Evolutionary conservation across 805 yeast species (phyloP).

Genomic region (Torulaspora maleeae): DNA sequence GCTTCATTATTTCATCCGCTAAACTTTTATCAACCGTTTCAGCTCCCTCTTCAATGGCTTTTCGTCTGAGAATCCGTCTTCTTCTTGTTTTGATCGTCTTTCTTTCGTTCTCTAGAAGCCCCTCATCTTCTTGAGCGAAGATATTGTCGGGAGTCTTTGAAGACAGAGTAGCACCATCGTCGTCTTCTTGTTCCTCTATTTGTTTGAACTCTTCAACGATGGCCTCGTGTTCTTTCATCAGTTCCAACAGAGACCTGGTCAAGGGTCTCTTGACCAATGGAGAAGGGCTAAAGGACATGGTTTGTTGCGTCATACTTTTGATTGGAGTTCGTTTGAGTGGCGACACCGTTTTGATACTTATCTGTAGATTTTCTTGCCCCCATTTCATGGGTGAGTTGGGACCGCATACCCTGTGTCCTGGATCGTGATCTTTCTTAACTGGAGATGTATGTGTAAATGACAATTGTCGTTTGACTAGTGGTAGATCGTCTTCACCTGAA

Average conservation of each 20-base stretch:
- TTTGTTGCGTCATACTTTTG: slow-evolving; percentile 2
- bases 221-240: slow-evolving; percentile 33
- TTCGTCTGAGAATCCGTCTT: slow-evolving; percentile 17
- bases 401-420: slow-evolving; percentile 20
- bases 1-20: slow-evolving; percentile 23
- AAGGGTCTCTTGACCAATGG: slow-evolving; percentile 30
- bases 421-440: slow-evolving; percentile 5
- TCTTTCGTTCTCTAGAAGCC: slow-evolving; percentile 1
- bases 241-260: slow-evolving; percentile 24
- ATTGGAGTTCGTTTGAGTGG: slow-evolving; percentile 16
- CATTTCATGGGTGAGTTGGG: slow-evolving; percentile 32
- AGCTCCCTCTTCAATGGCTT: slow-evolving; percentile 6
- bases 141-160: slow-evolving; percentile 5
- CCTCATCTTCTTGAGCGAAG: slow-evolving; percentile 8
- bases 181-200: slow-evolving; percentile 15
- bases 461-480: slow-evolving; percentile 18
- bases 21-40: slow-evolving; percentile 16
- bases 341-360: slow-evolving; percentile 27
- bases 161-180: slow-evolving; percentile 2
- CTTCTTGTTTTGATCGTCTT: slow-evolving; percentile 7
- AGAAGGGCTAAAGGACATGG: slow-evolving; percentile 24
- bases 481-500: neutral
- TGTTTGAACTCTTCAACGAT: slow-evolving; percentile 24
- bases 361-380: slow-evolving; percentile 36
- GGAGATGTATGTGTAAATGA: slow-evolving; percentile 24